Evolutionary conservation across 768 basidiomycete genomes (phyloP), one percentile per base, ranked within the genome.

Genomic region (Hericium rajendrae): DNA sequence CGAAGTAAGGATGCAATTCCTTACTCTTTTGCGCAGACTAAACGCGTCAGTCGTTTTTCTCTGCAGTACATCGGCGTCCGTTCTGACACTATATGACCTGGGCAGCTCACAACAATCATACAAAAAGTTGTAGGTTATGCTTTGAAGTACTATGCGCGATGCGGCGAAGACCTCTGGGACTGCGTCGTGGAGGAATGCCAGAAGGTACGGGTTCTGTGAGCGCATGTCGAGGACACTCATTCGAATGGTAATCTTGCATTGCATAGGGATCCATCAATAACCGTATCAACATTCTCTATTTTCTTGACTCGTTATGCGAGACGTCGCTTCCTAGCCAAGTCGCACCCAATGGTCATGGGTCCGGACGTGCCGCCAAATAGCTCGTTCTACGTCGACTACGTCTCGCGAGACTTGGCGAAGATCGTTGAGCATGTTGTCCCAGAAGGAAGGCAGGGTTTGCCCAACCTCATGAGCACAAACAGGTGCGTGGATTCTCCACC

Each of bases 141-240:
- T 0, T 76, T 94, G 56, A 93, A 93, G 68, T 85, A 88, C 66
- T 93, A 87, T 55, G 76, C 85, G 5, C 80, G 80, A 57, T 94
- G 91, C 56, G 92, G 90, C 6, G 92, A 95, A 65, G 92, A 97
- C 69, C 70, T 95, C 11, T 95, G 93, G 94, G 92, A 94, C 63
- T 94, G 92, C 64, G 80, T 95, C 40, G 71, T 93, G 24, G 92
- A 95, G 67, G 91, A 94, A 72, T 91, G 86, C 61, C 84, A 88
- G 68, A 94, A 93, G 79, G 93, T 87, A 26, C 24, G 57, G 11
- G 70, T 43, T 58, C 49, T 22, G 16, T 2, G 22, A 6, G 8
- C 15, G n/a, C 8, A n/a, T n/a, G 46, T 12, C 32, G 32, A 32
- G 32, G 8, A 37, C n/a, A 9, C 41, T 43, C 38, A 39, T 20